Evolutionary conservation across 2,329 filamentous ascomycete genomes (phyloP).

Genomic region (Aureobasidium sp.): DNA sequence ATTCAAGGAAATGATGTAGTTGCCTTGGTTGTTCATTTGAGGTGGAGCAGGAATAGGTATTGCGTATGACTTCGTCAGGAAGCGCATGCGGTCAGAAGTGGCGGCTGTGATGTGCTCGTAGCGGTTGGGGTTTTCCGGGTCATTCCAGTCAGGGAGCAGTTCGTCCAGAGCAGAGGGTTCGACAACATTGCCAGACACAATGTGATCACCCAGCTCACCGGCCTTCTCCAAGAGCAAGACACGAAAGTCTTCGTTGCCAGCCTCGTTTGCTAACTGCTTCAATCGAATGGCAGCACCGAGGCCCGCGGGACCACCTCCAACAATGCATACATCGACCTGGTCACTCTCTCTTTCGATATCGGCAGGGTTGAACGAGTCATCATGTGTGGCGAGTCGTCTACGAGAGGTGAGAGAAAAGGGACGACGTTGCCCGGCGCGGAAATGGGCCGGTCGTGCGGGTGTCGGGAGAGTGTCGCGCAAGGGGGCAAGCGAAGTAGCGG

Average conservation of each 20-base stretch:
- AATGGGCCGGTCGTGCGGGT: slow-evolving; percentile 27
- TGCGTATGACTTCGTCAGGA: slow-evolving; percentile 73
- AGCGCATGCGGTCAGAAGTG: slow-evolving; percentile 80
- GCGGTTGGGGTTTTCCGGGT: slow-evolving; percentile 76
- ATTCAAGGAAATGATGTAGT: slow-evolving; percentile 94
- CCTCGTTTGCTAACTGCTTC: slow-evolving; percentile 91
- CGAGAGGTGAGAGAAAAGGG: slow-evolving; percentile 26
- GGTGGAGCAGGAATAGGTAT: slow-evolving; percentile 82
- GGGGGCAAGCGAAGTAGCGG: slow-evolving; percentile 14
- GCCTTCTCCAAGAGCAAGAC: slow-evolving; percentile 92
- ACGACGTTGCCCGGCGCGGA: slow-evolving; percentile 31
- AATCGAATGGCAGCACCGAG: slow-evolving; percentile 87
- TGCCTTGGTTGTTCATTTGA: slow-evolving; percentile 97
- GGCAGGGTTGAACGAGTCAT: slow-evolving; percentile 38
- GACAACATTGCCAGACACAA: slow-evolving; percentile 91
- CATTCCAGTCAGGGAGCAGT: slow-evolving; percentile 87
- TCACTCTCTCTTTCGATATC: slow-evolving; percentile 80
- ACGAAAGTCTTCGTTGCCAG: slow-evolving; percentile 91
- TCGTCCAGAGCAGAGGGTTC: slow-evolving; percentile 83
- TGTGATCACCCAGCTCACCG: slow-evolving; percentile 88
- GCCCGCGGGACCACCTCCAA: slow-evolving; percentile 91
- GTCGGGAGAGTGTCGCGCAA: not conserved
- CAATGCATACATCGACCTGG: slow-evolving; percentile 91
- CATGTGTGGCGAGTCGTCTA: slow-evolving; percentile 30
- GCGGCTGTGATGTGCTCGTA: slow-evolving; percentile 86